phyloP scores from a whole-genome alignment of 2,329 filamentous ascomycete species.

The Chaetomiaceae sp. region DNA sequence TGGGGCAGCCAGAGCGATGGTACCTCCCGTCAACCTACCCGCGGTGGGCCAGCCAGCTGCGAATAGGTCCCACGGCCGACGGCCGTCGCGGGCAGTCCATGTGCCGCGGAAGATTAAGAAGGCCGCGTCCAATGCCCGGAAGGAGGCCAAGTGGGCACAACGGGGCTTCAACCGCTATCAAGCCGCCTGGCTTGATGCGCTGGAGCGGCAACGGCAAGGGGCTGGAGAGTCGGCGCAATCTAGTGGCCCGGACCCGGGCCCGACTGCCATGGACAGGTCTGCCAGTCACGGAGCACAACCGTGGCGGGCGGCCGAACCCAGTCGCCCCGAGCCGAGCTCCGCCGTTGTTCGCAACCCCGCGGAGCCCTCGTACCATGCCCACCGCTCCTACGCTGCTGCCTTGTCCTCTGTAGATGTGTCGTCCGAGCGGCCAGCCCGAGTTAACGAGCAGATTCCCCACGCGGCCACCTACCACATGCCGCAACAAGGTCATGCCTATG shows the following conservation, averaged over 20 bases:
- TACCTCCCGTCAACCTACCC: background rate
- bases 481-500: slow-evolving; percentile 2
- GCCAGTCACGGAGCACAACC: slow-evolving; percentile 16
- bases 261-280: slow-evolving; percentile 15
- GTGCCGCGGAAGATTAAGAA: slow-evolving; percentile 20
- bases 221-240: slow-evolving; percentile 8
- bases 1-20: background rate
- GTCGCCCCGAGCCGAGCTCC: slow-evolving; percentile 2
- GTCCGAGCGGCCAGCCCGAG: background rate
- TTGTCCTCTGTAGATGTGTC: background rate
- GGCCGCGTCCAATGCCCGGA: slow-evolving; percentile 19
- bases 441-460: background rate
- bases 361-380: slow-evolving; percentile 10
- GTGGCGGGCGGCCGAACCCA: slow-evolving; percentile 5
- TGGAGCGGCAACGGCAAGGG: slow-evolving; percentile 28
- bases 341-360: slow-evolving; percentile 3
- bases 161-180: slow-evolving; percentile 45
- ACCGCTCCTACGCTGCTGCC: slow-evolving; percentile 2
- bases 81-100: slow-evolving; percentile 2
- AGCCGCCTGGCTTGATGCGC: slow-evolving; percentile 33
- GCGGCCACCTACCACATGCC: slow-evolving; percentile 7
- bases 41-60: background rate
- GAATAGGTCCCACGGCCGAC: background rate
- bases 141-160: slow-evolving; percentile 34
- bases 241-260: too few species aligned